Conservation (phyloP, 768 basidiomycete species). For the Pisolithus marmoratus region DNA sequence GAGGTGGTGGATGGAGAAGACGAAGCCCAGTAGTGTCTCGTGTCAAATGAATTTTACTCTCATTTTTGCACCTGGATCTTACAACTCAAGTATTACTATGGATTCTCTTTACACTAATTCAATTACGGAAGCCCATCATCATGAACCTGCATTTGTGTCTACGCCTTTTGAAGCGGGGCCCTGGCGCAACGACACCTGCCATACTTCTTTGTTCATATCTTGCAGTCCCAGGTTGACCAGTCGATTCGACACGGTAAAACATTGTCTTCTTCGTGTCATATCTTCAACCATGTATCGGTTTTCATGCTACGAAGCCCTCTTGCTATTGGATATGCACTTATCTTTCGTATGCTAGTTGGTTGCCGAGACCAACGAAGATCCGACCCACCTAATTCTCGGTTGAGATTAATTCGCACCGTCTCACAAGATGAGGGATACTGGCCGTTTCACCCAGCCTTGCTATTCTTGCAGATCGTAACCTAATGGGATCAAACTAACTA, state of each 20-base stretch:
- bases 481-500: constrained; percentile 10
- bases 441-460: neutral
- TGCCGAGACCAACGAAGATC: too few relatives aligned
- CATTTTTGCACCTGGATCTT: constrained; percentile 1
- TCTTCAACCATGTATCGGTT: too few relatives aligned
- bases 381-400: too few relatives aligned
- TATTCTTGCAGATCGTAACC: neutral
- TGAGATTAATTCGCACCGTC: too few relatives aligned
- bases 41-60: too few relatives aligned
- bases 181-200: too few relatives aligned
- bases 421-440: too few relatives aligned
- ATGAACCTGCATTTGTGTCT: neutral
- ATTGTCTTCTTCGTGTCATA: neutral
- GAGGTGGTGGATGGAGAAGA: constrained; percentile 27
- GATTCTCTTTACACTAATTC: constrained; percentile 15
- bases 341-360: too few relatives aligned
- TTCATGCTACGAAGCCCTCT: too few relatives aligned
- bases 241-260: neutral
- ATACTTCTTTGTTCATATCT: too few relatives aligned
- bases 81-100: neutral
- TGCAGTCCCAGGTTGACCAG: too few relatives aligned
- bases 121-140: constrained; percentile 6
- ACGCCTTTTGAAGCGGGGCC: neutral
- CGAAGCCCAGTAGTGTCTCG: constrained; percentile 24
- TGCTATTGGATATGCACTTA: too few relatives aligned